Evolutionary conservation across 495 filamentous ascomycete species (phyloP), one percentile per base, ranked within the genome.

Genomic region (Cercophora sp.): DNA sequence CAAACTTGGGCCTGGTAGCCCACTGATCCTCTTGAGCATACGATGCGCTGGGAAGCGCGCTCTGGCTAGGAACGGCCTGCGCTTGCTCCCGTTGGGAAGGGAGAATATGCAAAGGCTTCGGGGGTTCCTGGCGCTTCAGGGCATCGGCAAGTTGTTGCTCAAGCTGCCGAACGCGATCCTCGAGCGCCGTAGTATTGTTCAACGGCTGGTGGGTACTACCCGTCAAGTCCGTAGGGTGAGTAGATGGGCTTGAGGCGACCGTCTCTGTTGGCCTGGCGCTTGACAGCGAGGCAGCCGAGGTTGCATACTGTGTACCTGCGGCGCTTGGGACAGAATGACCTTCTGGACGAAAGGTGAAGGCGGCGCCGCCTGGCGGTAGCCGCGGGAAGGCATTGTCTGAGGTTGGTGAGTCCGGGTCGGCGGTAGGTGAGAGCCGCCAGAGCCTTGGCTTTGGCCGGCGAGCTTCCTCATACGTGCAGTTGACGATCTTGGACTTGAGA

Each of bases 21-120:
- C 78, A 79, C 56, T 80, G 77, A 52, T 76, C 80, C 19, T 77
- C 72, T 1, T 77, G 79, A 52, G 79, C 73, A 5, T 81, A 61
- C 4, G 77, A 59, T 0, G 72, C 69, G 58, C 82, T 83, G 31
- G 64, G 64, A 19, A 63, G 15, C 5, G 25, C 22, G 2, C 34
- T 48, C 5, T 43, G 55, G 39, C 37, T 40, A 11, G 37, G 25
- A 9, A 42, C 29, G 8, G 50, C 10, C 8, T 23, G 22, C 27
- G 39, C 34, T 11, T 57, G 57, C 8, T 37, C 16, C 16, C 36
- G 42, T n/a, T 58, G 51, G 23, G 59, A 37, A 8, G 25, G 16
- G 15, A 9, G 8, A n/a, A 16, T 16, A 5, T 18, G 8, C 8
- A 25, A 40, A 22, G 47, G 18, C 10, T 34, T 45, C 9, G 43